These are phyloP conservation scores for Juncus effusus DNA, from an alignment of 176 grass and related monocot species.

Conservation along the genomic window DNA sequence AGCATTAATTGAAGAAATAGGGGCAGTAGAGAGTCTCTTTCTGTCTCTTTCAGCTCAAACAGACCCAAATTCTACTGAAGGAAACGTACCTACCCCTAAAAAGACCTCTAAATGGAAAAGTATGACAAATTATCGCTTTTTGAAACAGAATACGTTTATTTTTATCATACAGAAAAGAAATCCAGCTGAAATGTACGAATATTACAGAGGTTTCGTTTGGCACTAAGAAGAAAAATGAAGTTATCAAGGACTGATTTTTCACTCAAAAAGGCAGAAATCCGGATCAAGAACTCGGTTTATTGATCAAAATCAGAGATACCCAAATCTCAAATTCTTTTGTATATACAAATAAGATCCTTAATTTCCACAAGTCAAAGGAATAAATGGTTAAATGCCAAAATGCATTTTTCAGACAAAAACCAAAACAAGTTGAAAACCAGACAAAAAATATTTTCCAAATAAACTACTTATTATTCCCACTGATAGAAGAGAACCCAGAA, in stretches of 20 bases:
- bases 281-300: too few species aligned
- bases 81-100: constrained; percentile 10
- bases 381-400: too few species aligned
- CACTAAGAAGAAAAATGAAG: neutral
- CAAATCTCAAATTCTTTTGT: neutral
- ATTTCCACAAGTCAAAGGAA: too few species aligned
- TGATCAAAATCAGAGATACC: too few species aligned
- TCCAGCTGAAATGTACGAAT: too few species aligned
- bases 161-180: too few species aligned
- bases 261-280: constrained; percentile 1
- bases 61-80: constrained; percentile 21
- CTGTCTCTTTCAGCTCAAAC: constrained; percentile 22
- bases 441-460: too few species aligned
- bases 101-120: constrained; percentile 15
- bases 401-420: too few species aligned
- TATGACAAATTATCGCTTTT: constrained; percentile 24
- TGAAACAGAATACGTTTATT: too few species aligned
- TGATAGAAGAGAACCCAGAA: neutral
- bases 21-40: constrained; percentile 24
- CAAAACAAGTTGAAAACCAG: too few species aligned
- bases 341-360: too few species aligned
- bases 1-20: constrained; percentile 13
- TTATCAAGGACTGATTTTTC: neutral
- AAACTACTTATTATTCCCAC: neutral
- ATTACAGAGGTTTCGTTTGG: neutral